These are phyloP conservation scores for Phyllosticta citriasiana DNA, from an alignment of 2,329 filamentous ascomycete species.

Conservation along the genomic window DNA sequence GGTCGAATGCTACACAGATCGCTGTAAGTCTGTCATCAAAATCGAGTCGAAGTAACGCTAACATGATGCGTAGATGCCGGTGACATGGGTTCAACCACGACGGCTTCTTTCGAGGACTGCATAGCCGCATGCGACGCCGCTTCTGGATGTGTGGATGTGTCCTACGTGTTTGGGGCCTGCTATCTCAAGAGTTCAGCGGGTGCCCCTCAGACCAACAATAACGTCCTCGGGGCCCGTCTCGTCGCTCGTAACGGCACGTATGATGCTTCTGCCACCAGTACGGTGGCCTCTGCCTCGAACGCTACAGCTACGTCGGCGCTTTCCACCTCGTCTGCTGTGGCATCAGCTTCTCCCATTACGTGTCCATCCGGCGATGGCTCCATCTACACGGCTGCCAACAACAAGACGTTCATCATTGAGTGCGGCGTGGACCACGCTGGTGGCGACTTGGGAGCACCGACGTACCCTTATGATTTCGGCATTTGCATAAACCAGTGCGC, in stretches of 20 bases:
- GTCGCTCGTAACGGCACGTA: not conserved
- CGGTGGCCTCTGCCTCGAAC: not conserved
- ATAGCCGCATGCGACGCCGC: constrained; percentile 12
- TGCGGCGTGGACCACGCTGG: constrained; percentile 4
- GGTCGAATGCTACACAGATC: constrained; percentile 15
- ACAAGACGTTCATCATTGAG: constrained; percentile 12
- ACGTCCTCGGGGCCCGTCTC: not conserved
- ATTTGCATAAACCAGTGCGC: constrained; percentile 3
- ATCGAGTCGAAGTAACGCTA: not conserved
- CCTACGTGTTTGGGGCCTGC: constrained; percentile 14
- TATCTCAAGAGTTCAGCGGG: constrained; percentile 14
- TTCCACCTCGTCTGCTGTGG: not conserved
- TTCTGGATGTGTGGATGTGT: constrained; percentile 12
- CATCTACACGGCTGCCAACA: constrained; percentile 9
- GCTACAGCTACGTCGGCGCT: not conserved
- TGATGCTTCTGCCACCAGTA: not conserved
- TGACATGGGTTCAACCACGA: constrained; percentile 9
- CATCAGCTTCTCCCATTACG: not conserved
- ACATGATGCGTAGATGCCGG: constrained; percentile 11
- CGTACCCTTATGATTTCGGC: constrained; percentile 3
- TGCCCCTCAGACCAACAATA: not conserved
- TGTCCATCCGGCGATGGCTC: constrained; percentile 12
- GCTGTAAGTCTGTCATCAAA: not conserved
- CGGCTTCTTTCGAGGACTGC: constrained; percentile 10
- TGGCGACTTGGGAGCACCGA: constrained; percentile 1